phyloP scores from a whole-genome alignment of 352 stramenopile species.

The Phytopythium mirpurense region DNA sequence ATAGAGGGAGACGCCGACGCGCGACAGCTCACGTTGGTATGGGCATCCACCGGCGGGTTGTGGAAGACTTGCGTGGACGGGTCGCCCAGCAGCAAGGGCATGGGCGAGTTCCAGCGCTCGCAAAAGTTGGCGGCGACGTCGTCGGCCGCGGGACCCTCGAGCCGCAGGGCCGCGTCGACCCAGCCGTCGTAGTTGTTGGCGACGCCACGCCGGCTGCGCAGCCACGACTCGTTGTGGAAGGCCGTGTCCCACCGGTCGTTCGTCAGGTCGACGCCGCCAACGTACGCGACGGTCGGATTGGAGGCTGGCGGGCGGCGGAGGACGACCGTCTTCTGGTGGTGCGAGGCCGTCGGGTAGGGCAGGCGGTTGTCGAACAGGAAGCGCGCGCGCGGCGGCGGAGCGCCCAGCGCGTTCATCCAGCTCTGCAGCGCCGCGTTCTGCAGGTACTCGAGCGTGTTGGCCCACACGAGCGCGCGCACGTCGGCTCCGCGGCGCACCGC shows the following conservation, averaged over 20 bases:
- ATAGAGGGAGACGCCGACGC: conserved; percentile 6
- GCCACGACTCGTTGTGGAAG: conserved; percentile 31
- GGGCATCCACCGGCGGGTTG: conserved; percentile 29
- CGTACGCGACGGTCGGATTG: conserved; percentile 26
- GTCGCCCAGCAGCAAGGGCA: conserved; percentile 9
- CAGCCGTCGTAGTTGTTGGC: conserved; percentile 37
- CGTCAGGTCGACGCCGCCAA: conserved; percentile 46
- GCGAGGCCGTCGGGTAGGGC: conserved; percentile 16
- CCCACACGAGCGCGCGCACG: conserved; percentile 49
- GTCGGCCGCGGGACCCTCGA: conserved; percentile 37
- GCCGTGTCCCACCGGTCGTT: conserved; percentile 60
- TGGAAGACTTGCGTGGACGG: conserved; percentile 26
- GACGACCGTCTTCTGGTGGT: conserved; percentile 51
- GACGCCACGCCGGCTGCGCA: conserved; percentile 23
- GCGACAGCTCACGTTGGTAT: conserved; percentile 6
- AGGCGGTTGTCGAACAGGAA: conserved; percentile 56
- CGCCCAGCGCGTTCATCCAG: conserved; percentile 28
- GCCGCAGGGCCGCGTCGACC: conserved; percentile 40
- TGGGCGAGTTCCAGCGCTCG: conserved; percentile 41
- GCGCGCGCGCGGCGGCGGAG: conserved; percentile 1
- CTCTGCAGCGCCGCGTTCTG: conserved; percentile 39
- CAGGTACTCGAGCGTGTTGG: conserved; percentile 34
- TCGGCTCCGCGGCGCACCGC: conserved; percentile 27
- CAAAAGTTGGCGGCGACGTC: conserved; percentile 58
- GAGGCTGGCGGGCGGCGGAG: background rate